Evolutionary conservation across 345 rosid species (phyloP).

Genomic region (Citrus glauca): DNA sequence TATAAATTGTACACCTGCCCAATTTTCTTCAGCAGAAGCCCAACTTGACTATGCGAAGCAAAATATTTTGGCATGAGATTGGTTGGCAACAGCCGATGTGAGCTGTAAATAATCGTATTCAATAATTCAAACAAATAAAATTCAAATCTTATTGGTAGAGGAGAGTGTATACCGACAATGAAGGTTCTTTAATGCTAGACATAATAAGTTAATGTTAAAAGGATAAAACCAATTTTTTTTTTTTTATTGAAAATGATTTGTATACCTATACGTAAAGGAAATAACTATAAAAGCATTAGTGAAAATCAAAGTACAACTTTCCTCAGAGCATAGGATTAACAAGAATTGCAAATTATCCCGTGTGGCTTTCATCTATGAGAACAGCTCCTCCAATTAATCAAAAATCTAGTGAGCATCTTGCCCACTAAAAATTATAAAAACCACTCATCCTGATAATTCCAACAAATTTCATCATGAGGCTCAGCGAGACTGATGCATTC

Average conservation of each 20-base stretch:
- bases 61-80: background rate
- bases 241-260: background rate
- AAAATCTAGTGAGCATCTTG: background rate
- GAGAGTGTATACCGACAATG: background rate
- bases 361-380: background rate
- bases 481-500: background rate
- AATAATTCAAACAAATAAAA: background rate
- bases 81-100: background rate
- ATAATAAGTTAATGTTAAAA: background rate
- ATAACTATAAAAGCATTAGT: background rate
- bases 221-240: background rate
- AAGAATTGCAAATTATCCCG: background rate
- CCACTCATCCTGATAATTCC: background rate
- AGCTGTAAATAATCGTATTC: background rate
- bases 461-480: background rate
- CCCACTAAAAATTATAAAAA: background rate
- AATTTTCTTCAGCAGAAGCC: background rate
- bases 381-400: background rate
- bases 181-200: background rate
- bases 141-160: background rate
- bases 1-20: background rate
- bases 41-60: no score
- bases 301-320: background rate
- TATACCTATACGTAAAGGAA: background rate
- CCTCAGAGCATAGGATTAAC: background rate